These are phyloP conservation scores for Suhomyces pyralidae DNA, from an alignment of 805 yeast genomes.

Conservation along the genomic window DNA sequence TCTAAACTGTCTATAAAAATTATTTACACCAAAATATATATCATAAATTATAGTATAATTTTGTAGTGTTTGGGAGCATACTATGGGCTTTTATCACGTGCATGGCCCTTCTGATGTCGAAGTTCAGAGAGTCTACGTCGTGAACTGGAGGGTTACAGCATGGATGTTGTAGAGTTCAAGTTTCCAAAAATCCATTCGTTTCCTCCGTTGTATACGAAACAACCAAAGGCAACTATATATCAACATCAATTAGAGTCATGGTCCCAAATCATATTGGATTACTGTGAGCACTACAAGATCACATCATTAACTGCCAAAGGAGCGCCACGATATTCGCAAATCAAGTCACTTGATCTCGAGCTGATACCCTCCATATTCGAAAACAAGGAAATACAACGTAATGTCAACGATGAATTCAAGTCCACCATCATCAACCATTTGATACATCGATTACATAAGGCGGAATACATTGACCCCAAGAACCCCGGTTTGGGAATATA, in stretches of 20 bases:
- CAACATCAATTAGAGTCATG: slow-evolving; percentile 77
- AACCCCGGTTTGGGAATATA: slow-evolving; percentile 65
- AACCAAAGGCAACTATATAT: slow-evolving; percentile 78
- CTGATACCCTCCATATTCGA: slow-evolving; percentile 43
- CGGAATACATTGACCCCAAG: slow-evolving; percentile 50
- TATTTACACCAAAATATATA: slow-evolving; percentile 8
- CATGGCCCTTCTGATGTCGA: neutral
- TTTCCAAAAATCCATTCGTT: slow-evolving; percentile 52
- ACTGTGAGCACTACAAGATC: slow-evolving; percentile 53
- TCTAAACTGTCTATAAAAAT: slow-evolving; percentile 10
- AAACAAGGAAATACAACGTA: slow-evolving; percentile 50
- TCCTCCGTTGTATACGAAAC: slow-evolving; percentile 91
- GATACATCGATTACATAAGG: slow-evolving; percentile 50
- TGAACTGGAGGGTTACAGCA: neutral
- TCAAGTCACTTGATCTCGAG: slow-evolving; percentile 13
- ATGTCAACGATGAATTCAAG: slow-evolving; percentile 53
- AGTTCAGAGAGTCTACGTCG: neutral
- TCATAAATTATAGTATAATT: slow-evolving; percentile 2
- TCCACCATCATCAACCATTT: slow-evolving; percentile 55
- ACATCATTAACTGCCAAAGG: slow-evolving; percentile 29
- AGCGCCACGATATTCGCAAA: slow-evolving; percentile 25
- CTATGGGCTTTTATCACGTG: no score
- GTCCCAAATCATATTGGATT: slow-evolving; percentile 60
- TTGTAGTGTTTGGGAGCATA: neutral
- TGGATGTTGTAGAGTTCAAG: slow-evolving; percentile 14